phyloP scores from a whole-genome alignment of 345 rosid species.

The Gossypium thurberi region DNA sequence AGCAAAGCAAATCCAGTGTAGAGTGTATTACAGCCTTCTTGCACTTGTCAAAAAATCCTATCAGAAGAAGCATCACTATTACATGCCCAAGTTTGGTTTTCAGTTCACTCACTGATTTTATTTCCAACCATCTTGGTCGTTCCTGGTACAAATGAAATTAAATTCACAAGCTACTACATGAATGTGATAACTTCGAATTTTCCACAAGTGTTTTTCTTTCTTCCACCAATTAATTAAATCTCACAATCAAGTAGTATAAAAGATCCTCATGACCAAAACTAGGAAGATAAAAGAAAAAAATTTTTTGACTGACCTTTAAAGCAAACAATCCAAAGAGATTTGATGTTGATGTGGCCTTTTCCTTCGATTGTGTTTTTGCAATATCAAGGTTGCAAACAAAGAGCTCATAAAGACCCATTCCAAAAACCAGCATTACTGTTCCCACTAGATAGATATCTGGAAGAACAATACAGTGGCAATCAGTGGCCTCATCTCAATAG shows the following conservation, averaged over 20 bases:
- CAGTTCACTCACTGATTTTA: conserved; percentile 69
- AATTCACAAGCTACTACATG: neutral
- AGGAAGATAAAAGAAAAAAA: neutral
- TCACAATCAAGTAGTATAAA: neutral
- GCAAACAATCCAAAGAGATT: conserved; percentile 74
- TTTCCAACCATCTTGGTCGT: conserved; percentile 77
- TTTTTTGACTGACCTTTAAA: conserved; percentile 46
- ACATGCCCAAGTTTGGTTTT: conserved; percentile 91
- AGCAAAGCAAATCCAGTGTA: conserved; percentile 72
- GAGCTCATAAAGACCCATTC: conserved; percentile 93
- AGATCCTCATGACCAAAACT: neutral
- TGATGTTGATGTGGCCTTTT: conserved; percentile 33
- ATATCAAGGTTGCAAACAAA: conserved; percentile 73
- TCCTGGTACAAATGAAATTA: conserved; percentile 32
- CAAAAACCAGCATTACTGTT: conserved; percentile 93
- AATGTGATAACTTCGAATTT: neutral
- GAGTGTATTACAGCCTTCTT: conserved; percentile 59
- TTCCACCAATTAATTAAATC: neutral
- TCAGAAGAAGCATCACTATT: conserved; percentile 88
- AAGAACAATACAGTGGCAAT: conserved; percentile 10
- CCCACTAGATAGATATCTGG: conserved; percentile 89
- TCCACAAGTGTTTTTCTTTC: neutral
- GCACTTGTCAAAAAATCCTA: conserved; percentile 83
- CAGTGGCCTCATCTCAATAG: conserved; percentile 4
- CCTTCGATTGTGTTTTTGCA: conserved; percentile 36